Percentiles rank a stretch among this genome's conserved stretches.
Evolutionary conservation across 306 rosid genomes (phyloP).

Genomic region (Gillenia trifoliata): DNA sequence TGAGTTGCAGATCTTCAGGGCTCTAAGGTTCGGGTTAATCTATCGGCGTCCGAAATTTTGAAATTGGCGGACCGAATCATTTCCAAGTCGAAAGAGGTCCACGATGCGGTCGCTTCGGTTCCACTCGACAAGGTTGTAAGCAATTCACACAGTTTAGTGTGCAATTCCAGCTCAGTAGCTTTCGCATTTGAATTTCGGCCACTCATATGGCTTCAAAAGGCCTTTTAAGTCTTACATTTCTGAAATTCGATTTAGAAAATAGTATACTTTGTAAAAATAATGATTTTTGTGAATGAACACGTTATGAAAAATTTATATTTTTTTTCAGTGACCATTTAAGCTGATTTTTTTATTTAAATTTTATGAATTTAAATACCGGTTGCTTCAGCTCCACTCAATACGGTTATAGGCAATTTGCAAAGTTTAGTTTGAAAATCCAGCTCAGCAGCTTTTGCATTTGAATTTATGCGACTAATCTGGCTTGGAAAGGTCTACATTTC

Average conservation of each 20-base stretch:
- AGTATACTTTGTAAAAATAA: not conserved
- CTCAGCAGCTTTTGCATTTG: not conserved
- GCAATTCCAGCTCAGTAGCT: not conserved
- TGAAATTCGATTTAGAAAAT: not conserved
- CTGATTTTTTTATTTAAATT: no score
- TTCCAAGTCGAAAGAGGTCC: conserved; percentile 66
- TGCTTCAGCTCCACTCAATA: conserved; percentile 73
- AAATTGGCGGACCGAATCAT: conserved; percentile 67
- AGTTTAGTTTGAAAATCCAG: not conserved
- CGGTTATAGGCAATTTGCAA: conserved; percentile 35
- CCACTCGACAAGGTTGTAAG: conserved; percentile 71
- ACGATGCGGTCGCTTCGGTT: conserved; percentile 72
- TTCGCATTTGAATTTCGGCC: not conserved
- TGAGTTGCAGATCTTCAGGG: conserved; percentile 64
- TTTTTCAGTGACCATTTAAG: not conserved
- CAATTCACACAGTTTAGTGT: not conserved
- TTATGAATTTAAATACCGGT: conserved; percentile 18
- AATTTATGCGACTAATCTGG: not conserved
- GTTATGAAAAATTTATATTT: no score
- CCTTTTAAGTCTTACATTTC: not conserved
- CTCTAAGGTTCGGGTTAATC: conserved; percentile 47
- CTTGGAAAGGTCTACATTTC: not conserved
- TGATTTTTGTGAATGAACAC: no score
- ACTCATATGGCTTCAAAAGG: not conserved
- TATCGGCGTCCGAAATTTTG: conserved; percentile 75